Percentiles rank a stretch among this genome's conserved stretches.
phyloP scores from a whole-genome alignment of 257 asterid species.

The Salvia rosmarinus region DNA sequence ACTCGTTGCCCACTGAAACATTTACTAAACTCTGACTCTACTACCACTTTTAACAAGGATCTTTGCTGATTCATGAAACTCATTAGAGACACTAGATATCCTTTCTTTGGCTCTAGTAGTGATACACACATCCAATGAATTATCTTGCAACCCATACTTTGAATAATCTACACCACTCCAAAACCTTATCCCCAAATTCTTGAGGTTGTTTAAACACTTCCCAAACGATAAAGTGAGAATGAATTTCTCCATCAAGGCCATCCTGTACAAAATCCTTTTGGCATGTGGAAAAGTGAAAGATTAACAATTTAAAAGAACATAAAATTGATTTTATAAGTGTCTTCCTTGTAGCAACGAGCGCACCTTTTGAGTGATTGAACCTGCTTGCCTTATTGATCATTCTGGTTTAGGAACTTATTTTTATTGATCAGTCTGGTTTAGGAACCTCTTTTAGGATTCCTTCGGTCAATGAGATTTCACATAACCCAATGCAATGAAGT shows the following conservation, averaged over 20 bases:
- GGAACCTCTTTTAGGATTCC: constrained; percentile 1
- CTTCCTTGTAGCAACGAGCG: no score
- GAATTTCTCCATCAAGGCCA: no score
- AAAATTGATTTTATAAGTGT: no score
- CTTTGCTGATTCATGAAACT: background rate
- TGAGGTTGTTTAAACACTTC: background rate
- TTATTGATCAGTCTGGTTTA: no score
- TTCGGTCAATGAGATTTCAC: background rate
- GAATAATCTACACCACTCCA: no score
- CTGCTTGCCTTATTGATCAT: no score
- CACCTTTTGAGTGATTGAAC: no score
- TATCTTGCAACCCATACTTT: background rate
- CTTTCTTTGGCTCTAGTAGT: background rate
- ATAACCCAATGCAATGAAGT: background rate
- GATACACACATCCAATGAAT: background rate
- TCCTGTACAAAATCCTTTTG: no score
- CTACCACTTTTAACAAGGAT: background rate
- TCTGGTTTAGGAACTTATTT: no score
- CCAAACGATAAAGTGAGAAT: background rate
- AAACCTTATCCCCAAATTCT: background rate
- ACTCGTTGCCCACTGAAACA: background rate
- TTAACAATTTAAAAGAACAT: no score
- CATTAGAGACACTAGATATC: background rate
- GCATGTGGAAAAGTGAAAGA: no score
- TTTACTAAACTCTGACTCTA: background rate